A percentile compares a stretch with the other conserved stretches of the same genome.
phyloP scores from a whole-genome alignment of 2,329 filamentous ascomycete genomes.

The Cadophora malorum region DNA sequence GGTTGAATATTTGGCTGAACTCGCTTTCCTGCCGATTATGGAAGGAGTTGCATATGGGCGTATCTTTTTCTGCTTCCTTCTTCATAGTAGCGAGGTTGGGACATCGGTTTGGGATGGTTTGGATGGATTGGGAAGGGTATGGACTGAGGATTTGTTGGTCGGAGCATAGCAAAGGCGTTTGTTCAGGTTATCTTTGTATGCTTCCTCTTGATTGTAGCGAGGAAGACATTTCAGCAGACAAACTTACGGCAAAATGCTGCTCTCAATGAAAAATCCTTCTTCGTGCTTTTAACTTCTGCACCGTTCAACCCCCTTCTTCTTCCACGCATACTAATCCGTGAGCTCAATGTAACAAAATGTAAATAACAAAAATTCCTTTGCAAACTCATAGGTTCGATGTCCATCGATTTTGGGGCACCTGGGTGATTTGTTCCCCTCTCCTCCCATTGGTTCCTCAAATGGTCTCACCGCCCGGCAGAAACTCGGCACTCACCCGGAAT shows the following conservation, averaged over 20 bases:
- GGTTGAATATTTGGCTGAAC: slow-evolving; percentile 5
- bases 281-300: neutral
- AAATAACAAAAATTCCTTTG: no score
- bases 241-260: neutral
- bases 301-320: neutral
- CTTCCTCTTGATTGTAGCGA: neutral
- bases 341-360: no score
- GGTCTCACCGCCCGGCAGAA: slow-evolving; percentile 12
- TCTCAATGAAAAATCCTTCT: neutral
- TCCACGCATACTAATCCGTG: no score
- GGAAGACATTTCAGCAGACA: neutral
- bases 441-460: neutral
- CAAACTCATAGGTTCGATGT: no score
- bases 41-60: slow-evolving; percentile 5
- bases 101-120: slow-evolving; percentile 5
- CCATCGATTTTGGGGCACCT: no score
- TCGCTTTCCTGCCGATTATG: neutral
- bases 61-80: slow-evolving; percentile 13
- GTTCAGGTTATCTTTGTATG: neutral
- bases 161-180: slow-evolving; percentile 20
- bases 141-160: neutral
- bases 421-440: neutral
- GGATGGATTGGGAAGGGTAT: slow-evolving; percentile 11
- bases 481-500: neutral
- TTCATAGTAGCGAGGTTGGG: slow-evolving; percentile 6